These are phyloP conservation scores for Melampsora abietis-canadensis DNA, from an alignment of 1,284 basidiomycete species.

Conservation along the genomic window DNA sequence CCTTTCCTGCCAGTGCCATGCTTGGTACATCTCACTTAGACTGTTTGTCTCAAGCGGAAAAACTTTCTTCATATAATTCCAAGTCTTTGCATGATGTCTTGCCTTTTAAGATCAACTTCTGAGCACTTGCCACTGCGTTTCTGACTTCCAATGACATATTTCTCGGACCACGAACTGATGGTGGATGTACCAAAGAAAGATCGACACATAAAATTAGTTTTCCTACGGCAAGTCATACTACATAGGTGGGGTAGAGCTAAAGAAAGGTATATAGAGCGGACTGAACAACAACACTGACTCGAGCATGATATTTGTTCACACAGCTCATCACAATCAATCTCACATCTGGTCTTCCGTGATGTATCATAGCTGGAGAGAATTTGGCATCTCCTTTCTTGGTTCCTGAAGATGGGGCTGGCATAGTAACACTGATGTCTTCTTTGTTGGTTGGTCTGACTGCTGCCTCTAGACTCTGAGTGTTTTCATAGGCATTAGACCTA, in stretches of 20 bases:
- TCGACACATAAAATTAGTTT: background rate
- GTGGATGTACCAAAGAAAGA: background rate
- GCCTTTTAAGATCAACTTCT: constrained; percentile 51
- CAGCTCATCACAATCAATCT: background rate
- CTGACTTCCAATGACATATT: constrained; percentile 54
- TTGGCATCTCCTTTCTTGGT: background rate
- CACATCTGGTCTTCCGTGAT: constrained; percentile 15
- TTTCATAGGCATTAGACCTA: background rate
- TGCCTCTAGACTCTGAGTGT: background rate
- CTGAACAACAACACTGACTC: constrained; percentile 38
- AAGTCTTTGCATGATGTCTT: constrained; percentile 16
- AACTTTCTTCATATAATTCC: constrained; percentile 36
- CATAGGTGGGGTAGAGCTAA: background rate
- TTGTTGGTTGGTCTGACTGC: background rate
- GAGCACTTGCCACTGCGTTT: constrained; percentile 54
- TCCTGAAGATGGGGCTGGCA: background rate
- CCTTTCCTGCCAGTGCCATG: no score
- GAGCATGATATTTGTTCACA: constrained; percentile 1
- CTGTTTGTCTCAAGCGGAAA: background rate
- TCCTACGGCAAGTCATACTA: background rate
- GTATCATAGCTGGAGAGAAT: background rate
- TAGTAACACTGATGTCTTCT: background rate
- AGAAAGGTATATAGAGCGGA: background rate
- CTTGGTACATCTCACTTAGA: no score
- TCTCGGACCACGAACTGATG: constrained; percentile 53